A percentile compares a stretch with the other conserved stretches of the same genome.
phyloP scores from a whole-genome alignment of 371 early-diverging fungal genomes.

The Mortierella sp. region DNA sequence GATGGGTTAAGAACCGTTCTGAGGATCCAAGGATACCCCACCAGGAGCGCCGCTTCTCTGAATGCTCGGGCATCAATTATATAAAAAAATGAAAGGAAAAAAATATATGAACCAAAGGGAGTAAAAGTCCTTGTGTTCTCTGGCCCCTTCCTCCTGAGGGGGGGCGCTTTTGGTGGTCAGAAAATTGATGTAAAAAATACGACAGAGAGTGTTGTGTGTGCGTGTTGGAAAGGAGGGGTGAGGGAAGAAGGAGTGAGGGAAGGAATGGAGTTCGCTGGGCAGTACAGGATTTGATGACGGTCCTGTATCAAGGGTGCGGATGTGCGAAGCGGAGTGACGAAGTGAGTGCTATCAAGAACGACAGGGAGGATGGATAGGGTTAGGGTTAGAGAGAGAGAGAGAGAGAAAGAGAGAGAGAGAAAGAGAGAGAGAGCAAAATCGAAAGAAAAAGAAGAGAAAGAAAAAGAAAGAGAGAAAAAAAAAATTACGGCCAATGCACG shows the following conservation, averaged over 20 bases:
- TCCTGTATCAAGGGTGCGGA: no score
- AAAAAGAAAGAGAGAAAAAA: neutral
- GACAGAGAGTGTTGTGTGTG: neutral
- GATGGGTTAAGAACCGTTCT: conserved; percentile 10
- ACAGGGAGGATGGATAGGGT: no score
- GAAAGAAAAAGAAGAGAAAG: neutral
- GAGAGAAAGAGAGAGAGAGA: neutral
- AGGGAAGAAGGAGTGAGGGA: neutral
- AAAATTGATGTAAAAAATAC: neutral
- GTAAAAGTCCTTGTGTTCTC: neutral
- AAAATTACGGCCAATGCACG: no score
- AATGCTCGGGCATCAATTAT: conserved; percentile 47
- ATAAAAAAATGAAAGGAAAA: neutral
- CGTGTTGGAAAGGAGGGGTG: no score
- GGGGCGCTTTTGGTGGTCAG: no score
- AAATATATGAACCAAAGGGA: neutral
- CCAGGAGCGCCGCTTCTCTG: conserved; percentile 48
- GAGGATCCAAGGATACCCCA: conserved; percentile 38
- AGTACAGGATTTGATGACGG: no score
- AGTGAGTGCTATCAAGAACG: no score
- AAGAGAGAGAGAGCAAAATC: neutral
- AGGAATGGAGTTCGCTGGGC: no score
- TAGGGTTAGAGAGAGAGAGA: neutral
- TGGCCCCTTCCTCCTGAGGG: no score
- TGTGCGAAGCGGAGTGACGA: no score